Percentiles rank a stretch among this genome's conserved stretches.
These are phyloP conservation scores for Suzukiozyma palmioleophila DNA, from an alignment of 1,139 yeast genomes.

Conservation along the genomic window DNA sequence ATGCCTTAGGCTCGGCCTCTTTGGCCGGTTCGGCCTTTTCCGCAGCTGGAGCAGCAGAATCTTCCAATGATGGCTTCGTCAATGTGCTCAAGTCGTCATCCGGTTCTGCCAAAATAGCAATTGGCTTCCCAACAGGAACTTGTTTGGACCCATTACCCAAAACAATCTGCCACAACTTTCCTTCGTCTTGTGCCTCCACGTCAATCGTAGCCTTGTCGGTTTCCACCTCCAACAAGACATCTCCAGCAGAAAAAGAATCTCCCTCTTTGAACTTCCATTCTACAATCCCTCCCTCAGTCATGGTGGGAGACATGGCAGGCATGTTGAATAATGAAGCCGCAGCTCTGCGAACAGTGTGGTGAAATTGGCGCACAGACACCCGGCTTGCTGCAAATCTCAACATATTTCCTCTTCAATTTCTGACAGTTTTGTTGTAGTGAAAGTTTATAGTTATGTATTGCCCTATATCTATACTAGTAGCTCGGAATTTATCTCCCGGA, in stretches of 20 bases:
- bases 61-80: constrained; percentile 49
- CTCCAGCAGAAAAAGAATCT: constrained; percentile 75
- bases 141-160: constrained; percentile 69
- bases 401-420: background rate
- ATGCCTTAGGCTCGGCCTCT: constrained; percentile 13
- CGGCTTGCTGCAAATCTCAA: constrained; percentile 1
- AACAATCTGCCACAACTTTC: constrained; percentile 76
- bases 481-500: constrained; percentile 1
- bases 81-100: constrained; percentile 73
- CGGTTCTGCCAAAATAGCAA: constrained; percentile 83
- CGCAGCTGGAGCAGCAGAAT: constrained; percentile 14
- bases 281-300: constrained; percentile 97
- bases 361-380: constrained; percentile 12
- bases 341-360: constrained; percentile 15
- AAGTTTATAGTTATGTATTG: too few relatives aligned
- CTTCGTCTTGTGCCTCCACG: constrained; percentile 93
- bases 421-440: too few relatives aligned
- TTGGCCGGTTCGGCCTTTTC: constrained; percentile 9
- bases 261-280: constrained; percentile 88
- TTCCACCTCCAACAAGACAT: constrained; percentile 81
- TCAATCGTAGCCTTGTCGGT: constrained; percentile 93
- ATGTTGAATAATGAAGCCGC: constrained; percentile 67
- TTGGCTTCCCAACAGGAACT: constrained; percentile 81
- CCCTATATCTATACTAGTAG: background rate
- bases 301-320: constrained; percentile 99